These are phyloP conservation scores for Tephrocybe sp. DNA, from an alignment of 768 basidiomycete genomes.

Conservation along the genomic window DNA sequence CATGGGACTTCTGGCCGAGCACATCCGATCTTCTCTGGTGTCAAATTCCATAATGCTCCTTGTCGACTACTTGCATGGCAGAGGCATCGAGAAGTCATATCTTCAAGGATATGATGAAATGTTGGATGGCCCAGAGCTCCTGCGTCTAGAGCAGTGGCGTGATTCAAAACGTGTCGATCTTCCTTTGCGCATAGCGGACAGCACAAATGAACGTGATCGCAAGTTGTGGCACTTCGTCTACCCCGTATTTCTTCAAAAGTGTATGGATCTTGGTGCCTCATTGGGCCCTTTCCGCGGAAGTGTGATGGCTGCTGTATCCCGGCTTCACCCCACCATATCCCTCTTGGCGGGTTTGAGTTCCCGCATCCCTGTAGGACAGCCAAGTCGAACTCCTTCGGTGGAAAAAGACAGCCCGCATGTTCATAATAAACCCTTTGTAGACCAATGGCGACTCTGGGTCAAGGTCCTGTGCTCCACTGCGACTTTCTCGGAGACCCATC, in stretches of 20 bases:
- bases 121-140: conserved; percentile 58
- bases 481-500: conserved; percentile 56
- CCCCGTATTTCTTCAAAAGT: conserved; percentile 60
- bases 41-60: conserved; percentile 35
- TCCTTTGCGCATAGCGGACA: conserved; percentile 71
- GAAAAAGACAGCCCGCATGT: conserved; percentile 63
- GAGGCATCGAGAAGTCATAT: conserved; percentile 41
- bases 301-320: conserved; percentile 64
- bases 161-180: conserved; percentile 55
- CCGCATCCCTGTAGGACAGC: conserved; percentile 46
- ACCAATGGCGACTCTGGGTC: conserved; percentile 86
- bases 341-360: conserved; percentile 72
- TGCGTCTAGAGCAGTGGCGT: conserved; percentile 67
- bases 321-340: conserved; percentile 72
- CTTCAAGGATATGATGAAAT: conserved; percentile 68
- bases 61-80: conserved; percentile 56
- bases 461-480: conserved; percentile 86
- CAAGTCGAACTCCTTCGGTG: conserved; percentile 36
- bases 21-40: conserved; percentile 36
- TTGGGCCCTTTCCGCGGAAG: conserved; percentile 59
- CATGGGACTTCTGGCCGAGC: conserved; percentile 47
- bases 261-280: conserved; percentile 47
- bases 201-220: conserved; percentile 63
- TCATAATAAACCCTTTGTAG: conserved; percentile 55
- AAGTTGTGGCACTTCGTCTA: conserved; percentile 76